A percentile compares a stretch with the other conserved stretches of the same genome.
Evolutionary conservation across 352 stramenopile genomes (phyloP).

Genomic region (Elongisporangium senticosum): DNA sequence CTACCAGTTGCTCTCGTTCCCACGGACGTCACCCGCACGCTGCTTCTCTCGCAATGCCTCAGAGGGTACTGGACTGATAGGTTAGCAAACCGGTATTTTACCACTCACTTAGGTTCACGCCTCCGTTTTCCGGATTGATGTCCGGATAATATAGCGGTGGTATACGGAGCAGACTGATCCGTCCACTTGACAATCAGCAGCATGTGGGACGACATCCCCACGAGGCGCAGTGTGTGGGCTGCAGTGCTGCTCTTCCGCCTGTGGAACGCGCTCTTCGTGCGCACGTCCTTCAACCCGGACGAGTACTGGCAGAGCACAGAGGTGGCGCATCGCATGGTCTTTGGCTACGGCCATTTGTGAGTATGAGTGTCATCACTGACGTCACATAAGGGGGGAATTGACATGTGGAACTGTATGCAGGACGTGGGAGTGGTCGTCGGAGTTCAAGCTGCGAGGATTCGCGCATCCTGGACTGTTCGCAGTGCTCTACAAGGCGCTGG

Average conservation of each 20-base stretch:
- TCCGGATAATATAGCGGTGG: neutral
- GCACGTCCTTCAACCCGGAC: constrained; percentile 83
- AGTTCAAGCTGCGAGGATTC: constrained; percentile 66
- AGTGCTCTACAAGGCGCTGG: constrained; percentile 70
- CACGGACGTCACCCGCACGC: constrained; percentile 33
- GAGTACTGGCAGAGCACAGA: constrained; percentile 89
- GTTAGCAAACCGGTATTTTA: neutral
- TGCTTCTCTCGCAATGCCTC: neutral
- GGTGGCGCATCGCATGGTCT: constrained; percentile 82
- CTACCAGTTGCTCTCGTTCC: constrained; percentile 79
- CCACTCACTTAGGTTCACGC: neutral
- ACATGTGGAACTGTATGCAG: constrained; percentile 17
- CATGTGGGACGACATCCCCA: constrained; percentile 29
- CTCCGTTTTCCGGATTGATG: neutral
- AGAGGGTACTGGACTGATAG: neutral
- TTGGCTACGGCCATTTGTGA: constrained; percentile 80
- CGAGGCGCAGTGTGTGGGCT: constrained; percentile 41
- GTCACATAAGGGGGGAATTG: neutral
- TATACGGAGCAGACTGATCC: neutral
- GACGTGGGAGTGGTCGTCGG: constrained; percentile 83
- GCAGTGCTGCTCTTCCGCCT: constrained; percentile 56
- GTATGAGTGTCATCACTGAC: constrained; percentile 4
- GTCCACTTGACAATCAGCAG: neutral
- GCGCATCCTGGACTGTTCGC: constrained; percentile 76
- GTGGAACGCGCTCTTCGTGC: constrained; percentile 80